phyloP scores from a whole-genome alignment of 768 basidiomycete genomes.

The Lentinula lateritia region DNA sequence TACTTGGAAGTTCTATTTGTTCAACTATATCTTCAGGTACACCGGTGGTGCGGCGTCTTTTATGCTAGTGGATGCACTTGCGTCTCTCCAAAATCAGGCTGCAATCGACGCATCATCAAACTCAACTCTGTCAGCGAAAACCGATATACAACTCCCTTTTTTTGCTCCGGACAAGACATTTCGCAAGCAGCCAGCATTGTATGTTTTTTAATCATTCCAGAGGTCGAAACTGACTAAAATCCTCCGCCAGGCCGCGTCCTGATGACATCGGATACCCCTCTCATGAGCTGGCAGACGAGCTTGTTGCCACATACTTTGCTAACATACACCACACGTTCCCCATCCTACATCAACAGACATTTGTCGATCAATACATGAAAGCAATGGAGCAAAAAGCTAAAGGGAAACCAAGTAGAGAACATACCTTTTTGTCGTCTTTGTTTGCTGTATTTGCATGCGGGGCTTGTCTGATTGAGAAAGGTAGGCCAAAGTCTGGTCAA shows the following conservation, averaged over 20 bases:
- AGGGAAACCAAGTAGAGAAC: conserved; percentile 9
- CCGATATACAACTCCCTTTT: conserved; percentile 10
- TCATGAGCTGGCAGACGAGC: conserved; percentile 11
- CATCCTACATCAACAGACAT: conserved; percentile 13
- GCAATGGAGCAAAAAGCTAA: conserved; percentile 9
- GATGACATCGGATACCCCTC: conserved; percentile 12
- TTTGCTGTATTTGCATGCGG: conserved; percentile 17
- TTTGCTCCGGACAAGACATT: conserved; percentile 8
- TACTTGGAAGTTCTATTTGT: neutral
- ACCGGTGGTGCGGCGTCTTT: conserved; percentile 12
- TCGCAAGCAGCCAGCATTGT: conserved; percentile 8
- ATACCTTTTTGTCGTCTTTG: conserved; percentile 9
- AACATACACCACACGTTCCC: conserved; percentile 15
- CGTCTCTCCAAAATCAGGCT: conserved; percentile 8
- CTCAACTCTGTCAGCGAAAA: neutral
- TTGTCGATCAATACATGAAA: conserved; percentile 11
- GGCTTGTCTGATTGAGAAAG: conserved; percentile 6
- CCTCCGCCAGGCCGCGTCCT: conserved; percentile 8
- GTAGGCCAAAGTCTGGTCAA: neutral
- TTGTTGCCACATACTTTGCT: conserved; percentile 13
- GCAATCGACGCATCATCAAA: conserved; percentile 6
- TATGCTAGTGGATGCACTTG: conserved; percentile 13
- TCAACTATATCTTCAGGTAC: conserved; percentile 5
- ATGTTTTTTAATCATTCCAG: neutral
- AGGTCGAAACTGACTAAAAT: neutral